Conservation (phyloP, 805 yeast genomes). For the Wickerhamomyces strasburgensis region DNA sequence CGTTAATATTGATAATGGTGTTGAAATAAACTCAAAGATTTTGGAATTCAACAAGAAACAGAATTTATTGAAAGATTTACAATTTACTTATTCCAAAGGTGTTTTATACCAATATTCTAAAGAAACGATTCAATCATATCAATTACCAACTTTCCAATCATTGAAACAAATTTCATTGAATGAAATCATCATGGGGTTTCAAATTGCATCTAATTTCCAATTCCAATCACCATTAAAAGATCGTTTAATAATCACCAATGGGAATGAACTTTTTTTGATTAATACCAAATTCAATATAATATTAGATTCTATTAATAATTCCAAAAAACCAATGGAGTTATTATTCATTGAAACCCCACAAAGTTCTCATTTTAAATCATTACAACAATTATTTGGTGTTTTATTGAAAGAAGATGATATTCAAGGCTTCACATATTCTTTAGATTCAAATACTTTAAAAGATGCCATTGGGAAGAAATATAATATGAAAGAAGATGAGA, state of each 20-base stretch:
- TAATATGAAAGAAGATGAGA: too few species aligned
- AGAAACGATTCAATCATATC: slow-evolving; percentile 12
- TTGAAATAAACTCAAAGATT: slow-evolving; percentile 23
- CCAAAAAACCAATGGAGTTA: slow-evolving; percentile 17
- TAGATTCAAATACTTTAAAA: slow-evolving; percentile 62
- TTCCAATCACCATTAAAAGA: slow-evolving; percentile 24
- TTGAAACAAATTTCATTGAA: slow-evolving; percentile 10
- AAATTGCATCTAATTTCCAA: slow-evolving; percentile 6
- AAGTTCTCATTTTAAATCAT: slow-evolving; percentile 5
- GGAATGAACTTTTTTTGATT: slow-evolving; percentile 30
- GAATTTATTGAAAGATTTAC: slow-evolving; percentile 3
- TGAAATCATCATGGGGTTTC: slow-evolving; percentile 4
- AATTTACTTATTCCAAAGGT: slow-evolving; percentile 19
- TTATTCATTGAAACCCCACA: slow-evolving; percentile 8
- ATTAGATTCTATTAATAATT: slow-evolving; percentile 12
- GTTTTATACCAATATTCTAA: slow-evolving; percentile 18
- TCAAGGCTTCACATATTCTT: slow-evolving; percentile 38
- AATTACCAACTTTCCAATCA: slow-evolving; percentile 22
- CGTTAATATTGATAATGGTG: slow-evolving; percentile 11
- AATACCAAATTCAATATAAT: slow-evolving; percentile 30
- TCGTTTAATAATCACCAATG: slow-evolving; percentile 23
- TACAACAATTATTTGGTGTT: slow-evolving; percentile 17
- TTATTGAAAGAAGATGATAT: slow-evolving; percentile 20
- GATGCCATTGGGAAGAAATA: slow-evolving; percentile 65
- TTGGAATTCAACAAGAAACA: slow-evolving; percentile 14